Percentiles rank a stretch among this genome's conserved stretches.
Conservation (phyloP, 768 basidiomycete species). For the Leccinellum luteum region DNA sequence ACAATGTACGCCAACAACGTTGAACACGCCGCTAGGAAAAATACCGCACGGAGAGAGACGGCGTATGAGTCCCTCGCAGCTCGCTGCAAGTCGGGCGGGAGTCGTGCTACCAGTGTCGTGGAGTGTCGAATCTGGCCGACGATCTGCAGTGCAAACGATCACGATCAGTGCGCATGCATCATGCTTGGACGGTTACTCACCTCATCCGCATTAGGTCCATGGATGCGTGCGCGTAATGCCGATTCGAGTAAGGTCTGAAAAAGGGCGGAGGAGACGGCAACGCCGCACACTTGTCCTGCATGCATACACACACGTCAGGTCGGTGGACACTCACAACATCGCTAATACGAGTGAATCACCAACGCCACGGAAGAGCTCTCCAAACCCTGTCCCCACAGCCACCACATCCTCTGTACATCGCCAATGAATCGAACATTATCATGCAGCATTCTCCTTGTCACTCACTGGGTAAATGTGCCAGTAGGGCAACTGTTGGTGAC, state of each 20-base stretch:
- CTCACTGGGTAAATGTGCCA: constrained; percentile 53
- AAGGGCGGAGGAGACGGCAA: constrained; percentile 57
- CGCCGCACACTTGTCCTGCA: constrained; percentile 57
- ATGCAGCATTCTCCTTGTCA: constrained; percentile 1
- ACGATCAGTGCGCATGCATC: background rate
- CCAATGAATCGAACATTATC: background rate
- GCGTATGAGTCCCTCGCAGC: constrained; percentile 56
- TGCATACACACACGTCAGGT: background rate
- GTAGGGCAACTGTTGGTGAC: constrained; percentile 46
- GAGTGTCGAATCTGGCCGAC: constrained; percentile 55
- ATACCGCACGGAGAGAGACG: constrained; percentile 49
- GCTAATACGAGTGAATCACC: constrained; percentile 31
- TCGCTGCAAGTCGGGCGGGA: constrained; percentile 47
- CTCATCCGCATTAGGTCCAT: constrained; percentile 41
- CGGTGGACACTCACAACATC: background rate
- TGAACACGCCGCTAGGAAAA: constrained; percentile 49
- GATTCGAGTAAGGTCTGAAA: constrained; percentile 51
- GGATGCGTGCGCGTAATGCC: constrained; percentile 47
- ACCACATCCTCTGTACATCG: constrained; percentile 36
- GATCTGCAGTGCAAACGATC: constrained; percentile 30
- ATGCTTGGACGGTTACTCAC: constrained; percentile 25
- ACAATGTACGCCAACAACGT: constrained; percentile 50
- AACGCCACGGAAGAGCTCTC: constrained; percentile 57
- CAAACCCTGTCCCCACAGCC: constrained; percentile 60
- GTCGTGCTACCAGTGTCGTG: constrained; percentile 42